Evolutionary conservation across 257 asterid genomes (phyloP), one percentile per base, ranked within the genome.

Genomic region (Fraxinus quadrangulata): DNA sequence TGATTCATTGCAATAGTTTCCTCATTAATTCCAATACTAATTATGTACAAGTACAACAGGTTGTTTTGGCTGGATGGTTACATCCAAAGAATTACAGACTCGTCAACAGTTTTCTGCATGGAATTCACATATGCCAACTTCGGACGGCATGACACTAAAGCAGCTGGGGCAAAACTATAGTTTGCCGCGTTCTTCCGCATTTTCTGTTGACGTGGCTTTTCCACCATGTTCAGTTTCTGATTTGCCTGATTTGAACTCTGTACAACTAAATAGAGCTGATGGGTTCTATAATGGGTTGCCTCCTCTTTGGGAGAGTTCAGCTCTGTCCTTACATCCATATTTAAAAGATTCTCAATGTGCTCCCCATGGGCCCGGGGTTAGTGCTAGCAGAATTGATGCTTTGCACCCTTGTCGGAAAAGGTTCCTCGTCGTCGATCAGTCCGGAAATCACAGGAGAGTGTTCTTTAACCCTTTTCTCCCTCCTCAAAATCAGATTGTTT

Each of bases 341-440:
- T 51, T 33, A 12, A 65, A 75, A 74, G 83, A 85, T 70, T 36
- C 85, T 59, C 82, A 79, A 70, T 19, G 28, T 78, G 73, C 67
- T 67, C 77, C 84, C 28, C 40, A 65, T 24, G 31, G 81, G 79
- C 71, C 75, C 73, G 87, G 86, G 37, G 83, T 78, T 74, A 70
- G 75, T 11, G 82, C 83, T 72, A 78, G 69, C 70, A 82, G 84
- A 70, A 65, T 66, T 19, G 80, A 75, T 72, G 82, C 79, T 23
- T 81, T 84, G 7, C 23, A 51, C 9, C 1, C 63, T 19, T 17
- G 23, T 76, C 87, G 68, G 78, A 90, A 84, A 77, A 84, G 79
- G 81, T 86, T 90, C 78, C 91, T 92, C 77, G 87, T 92, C 70
- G 91, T 87, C 28, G 97, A 92, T 81, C 90, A 82, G 70, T 89